These are phyloP conservation scores for Schizopora paradoxa DNA, from an alignment of 1,284 basidiomycete species.

Conservation along the genomic window DNA sequence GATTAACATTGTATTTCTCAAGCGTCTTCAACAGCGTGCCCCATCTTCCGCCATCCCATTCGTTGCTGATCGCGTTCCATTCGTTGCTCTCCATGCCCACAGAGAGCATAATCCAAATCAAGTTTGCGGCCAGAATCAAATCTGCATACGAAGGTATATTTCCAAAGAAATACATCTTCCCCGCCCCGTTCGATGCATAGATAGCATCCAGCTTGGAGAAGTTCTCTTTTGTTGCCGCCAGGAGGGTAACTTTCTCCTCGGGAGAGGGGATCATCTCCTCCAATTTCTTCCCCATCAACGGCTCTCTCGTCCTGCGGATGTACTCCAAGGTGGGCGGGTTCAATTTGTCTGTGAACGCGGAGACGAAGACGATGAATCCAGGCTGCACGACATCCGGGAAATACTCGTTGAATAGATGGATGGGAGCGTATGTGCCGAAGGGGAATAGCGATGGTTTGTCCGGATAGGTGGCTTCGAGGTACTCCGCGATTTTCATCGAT, in stretches of 20 bases:
- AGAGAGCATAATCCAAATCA: slow-evolving; percentile 27
- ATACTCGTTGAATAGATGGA: slow-evolving; percentile 2
- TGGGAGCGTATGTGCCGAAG: slow-evolving; percentile 8
- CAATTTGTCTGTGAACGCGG: slow-evolving; percentile 16
- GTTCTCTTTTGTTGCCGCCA: slow-evolving; percentile 24
- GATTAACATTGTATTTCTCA: slow-evolving; percentile 6
- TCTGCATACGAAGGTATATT: slow-evolving; percentile 17
- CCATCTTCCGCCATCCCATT: slow-evolving; percentile 36
- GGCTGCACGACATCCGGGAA: not conserved
- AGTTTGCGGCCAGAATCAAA: slow-evolving; percentile 9
- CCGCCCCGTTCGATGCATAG: slow-evolving; percentile 18
- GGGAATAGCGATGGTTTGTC: slow-evolving; percentile 14
- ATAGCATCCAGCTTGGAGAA: slow-evolving; percentile 22
- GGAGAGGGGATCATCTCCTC: slow-evolving; percentile 30
- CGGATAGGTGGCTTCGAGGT: slow-evolving; percentile 20
- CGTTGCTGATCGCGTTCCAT: slow-evolving; percentile 19
- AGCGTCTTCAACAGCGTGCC: slow-evolving; percentile 9
- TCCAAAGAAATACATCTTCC: slow-evolving; percentile 9
- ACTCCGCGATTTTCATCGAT: slow-evolving; percentile 18
- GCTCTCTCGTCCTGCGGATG: slow-evolving; percentile 30
- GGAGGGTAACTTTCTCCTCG: slow-evolving; percentile 24
- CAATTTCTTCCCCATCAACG: slow-evolving; percentile 24
- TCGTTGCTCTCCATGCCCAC: slow-evolving; percentile 11
- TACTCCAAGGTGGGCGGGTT: slow-evolving; percentile 29
- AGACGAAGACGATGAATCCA: no score